Conservation (phyloP, 768 basidiomycete genomes). For the Lyophyllum decastes region DNA sequence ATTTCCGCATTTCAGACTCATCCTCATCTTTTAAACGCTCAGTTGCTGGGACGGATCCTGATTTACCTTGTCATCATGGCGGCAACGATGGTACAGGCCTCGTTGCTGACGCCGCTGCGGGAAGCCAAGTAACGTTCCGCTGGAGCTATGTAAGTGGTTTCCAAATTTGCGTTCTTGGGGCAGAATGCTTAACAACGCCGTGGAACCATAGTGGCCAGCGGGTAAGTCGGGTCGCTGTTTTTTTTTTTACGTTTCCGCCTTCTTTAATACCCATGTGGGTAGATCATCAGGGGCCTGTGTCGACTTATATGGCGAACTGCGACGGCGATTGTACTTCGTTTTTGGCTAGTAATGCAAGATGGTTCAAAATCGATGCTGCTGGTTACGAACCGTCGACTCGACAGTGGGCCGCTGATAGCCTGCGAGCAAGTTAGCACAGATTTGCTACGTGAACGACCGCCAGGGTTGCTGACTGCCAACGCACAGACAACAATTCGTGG, state of each 20-base stretch:
- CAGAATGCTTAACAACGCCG: not conserved
- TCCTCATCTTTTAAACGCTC: constrained; percentile 4
- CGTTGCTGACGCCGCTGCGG: constrained; percentile 38
- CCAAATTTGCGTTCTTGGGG: not conserved
- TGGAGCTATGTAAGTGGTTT: constrained; percentile 44
- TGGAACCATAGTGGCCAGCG: constrained; percentile 37
- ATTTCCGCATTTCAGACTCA: not conserved
- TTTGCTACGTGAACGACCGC: constrained; percentile 1
- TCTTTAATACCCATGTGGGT: not conserved
- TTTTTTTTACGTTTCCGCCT: not conserved
- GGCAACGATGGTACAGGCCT: constrained; percentile 38
- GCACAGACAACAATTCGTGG: constrained; percentile 39
- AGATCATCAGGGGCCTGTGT: constrained; percentile 53
- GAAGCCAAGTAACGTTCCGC: constrained; percentile 42
- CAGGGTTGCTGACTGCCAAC: not conserved
- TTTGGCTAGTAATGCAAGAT: constrained; percentile 36
- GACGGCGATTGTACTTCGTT: constrained; percentile 43
- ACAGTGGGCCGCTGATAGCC: constrained; percentile 43
- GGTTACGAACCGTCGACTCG: constrained; percentile 39
- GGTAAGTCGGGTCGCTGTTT: constrained; percentile 24
- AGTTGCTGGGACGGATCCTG: constrained; percentile 31
- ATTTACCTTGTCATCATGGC: constrained; percentile 45
- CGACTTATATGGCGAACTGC: constrained; percentile 55
- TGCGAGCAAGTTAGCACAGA: constrained; percentile 38
- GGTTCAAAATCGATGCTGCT: constrained; percentile 52